Evolutionary conservation across 2,329 filamentous ascomycete genomes (phyloP).

Genomic region (Diaporthe sp.): DNA sequence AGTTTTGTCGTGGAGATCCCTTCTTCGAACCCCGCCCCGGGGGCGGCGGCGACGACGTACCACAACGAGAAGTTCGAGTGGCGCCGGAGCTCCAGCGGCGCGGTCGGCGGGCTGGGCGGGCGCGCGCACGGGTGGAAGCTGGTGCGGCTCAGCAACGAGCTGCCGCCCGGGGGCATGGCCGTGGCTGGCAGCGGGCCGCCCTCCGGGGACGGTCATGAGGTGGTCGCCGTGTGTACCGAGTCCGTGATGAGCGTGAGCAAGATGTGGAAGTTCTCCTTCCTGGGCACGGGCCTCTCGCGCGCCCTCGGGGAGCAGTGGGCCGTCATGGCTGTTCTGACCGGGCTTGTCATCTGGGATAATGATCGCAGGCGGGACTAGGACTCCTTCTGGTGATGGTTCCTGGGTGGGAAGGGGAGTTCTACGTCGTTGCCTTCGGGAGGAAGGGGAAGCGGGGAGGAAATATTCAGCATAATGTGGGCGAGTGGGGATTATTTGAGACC

Average conservation of each 20-base stretch:
- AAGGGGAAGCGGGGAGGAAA: not conserved
- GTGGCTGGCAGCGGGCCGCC: slow-evolving; percentile 43
- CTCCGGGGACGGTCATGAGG: slow-evolving; percentile 55
- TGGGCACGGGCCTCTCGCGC: slow-evolving; percentile 56
- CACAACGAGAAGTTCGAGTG: slow-evolving; percentile 58
- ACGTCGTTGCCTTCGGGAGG: no score
- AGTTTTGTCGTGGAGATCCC: slow-evolving; percentile 53
- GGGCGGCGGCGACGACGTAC: slow-evolving; percentile 32
- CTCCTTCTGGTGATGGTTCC: not conserved
- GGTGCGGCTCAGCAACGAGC: slow-evolving; percentile 50
- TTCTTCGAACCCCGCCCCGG: not conserved
- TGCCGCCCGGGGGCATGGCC: slow-evolving; percentile 39
- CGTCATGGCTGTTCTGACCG: slow-evolving; percentile 58
- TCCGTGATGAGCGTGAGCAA: slow-evolving; percentile 51
- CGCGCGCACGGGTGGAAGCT: slow-evolving; percentile 58
- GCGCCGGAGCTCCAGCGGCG: slow-evolving; percentile 55
- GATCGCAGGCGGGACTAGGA: slow-evolving; percentile 23
- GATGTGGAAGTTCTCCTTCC: slow-evolving; percentile 56
- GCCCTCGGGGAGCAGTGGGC: slow-evolving; percentile 58
- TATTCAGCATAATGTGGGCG: not conserved
- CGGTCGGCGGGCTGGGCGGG: slow-evolving; percentile 51
- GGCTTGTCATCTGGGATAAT: slow-evolving; percentile 55
- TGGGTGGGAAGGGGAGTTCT: not conserved
- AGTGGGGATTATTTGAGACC: not conserved
- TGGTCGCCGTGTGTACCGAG: slow-evolving; percentile 57